A percentile compares a stretch with the other conserved stretches of the same genome.
These are phyloP conservation scores for Trichoderma asperelloides DNA, from an alignment of 495 filamentous ascomycete genomes.

Conservation along the genomic window DNA sequence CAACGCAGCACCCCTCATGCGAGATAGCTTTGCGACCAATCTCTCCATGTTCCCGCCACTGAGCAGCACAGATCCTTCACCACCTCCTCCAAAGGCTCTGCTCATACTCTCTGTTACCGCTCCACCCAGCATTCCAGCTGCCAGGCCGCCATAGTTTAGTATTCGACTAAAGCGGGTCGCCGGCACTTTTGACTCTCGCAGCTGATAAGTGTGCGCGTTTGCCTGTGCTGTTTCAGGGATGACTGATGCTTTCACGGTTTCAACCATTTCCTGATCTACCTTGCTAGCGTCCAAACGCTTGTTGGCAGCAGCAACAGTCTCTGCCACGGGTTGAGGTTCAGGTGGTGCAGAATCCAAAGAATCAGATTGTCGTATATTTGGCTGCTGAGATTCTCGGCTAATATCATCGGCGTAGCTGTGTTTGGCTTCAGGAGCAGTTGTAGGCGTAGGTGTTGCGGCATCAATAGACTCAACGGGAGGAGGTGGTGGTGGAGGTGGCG, in stretches of 20 bases:
- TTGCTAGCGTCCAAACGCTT: not conserved
- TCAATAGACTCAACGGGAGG: not conserved
- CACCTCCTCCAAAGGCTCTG: conserved; percentile 50
- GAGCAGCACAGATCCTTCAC: conserved; percentile 70
- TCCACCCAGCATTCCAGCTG: conserved; percentile 93
- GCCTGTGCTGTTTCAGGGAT: not conserved
- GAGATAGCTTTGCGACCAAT: conserved; percentile 81
- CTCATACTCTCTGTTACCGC: conserved; percentile 76
- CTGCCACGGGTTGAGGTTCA: not conserved
- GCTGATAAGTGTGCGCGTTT: conserved; percentile 44
- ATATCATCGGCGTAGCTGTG: not conserved
- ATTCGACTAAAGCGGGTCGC: conserved; percentile 77
- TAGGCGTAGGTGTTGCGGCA: not conserved
- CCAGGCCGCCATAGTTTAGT: conserved; percentile 91
- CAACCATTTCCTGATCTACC: conserved; percentile 4
- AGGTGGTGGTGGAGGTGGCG: not conserved
- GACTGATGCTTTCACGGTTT: not conserved
- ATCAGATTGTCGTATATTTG: not conserved
- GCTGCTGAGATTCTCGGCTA: not conserved
- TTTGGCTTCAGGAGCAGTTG: not conserved
- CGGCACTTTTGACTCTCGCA: conserved; percentile 84
- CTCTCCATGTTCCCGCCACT: conserved; percentile 85
- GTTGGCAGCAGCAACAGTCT: not conserved
- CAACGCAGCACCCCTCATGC: conserved; percentile 96
- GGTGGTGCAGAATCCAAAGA: not conserved